Percentiles rank a stretch among this genome's conserved stretches.
These are phyloP conservation scores for Novymonas esmeraldas DNA, from an alignment of 208 protist genomes.

Conservation along the genomic window DNA sequence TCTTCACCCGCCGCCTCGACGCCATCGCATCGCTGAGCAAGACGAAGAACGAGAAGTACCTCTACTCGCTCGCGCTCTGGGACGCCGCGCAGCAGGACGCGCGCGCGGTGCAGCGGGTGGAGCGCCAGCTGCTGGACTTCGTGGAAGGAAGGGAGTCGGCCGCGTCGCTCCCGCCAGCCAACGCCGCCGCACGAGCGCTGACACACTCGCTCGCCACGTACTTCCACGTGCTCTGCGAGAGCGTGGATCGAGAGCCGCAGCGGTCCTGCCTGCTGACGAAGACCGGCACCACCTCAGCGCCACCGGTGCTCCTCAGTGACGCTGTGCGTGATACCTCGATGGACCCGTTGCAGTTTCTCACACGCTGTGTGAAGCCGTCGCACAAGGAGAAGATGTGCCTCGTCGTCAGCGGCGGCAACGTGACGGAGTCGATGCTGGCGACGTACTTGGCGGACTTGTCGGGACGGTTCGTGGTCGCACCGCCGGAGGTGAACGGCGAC, in stretches of 20 bases:
- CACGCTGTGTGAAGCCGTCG: conserved; percentile 22
- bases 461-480: conserved; percentile 52
- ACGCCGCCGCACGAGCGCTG: conserved; percentile 45
- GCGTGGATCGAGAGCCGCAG: conserved; percentile 54
- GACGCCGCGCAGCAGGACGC: conserved; percentile 24
- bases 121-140: conserved; percentile 55
- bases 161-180: conserved; percentile 46
- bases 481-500: conserved; percentile 33
- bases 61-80: conserved; percentile 76
- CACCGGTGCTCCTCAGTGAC: conserved; percentile 41
- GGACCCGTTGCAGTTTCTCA: conserved; percentile 35
- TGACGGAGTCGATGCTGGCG: conserved; percentile 38
- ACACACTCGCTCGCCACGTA: conserved; percentile 63
- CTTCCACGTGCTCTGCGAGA: conserved; percentile 60
- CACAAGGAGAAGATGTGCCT: conserved; percentile 38
- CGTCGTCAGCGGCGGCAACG: conserved; percentile 34
- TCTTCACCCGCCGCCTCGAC: conserved; percentile 29
- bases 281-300: conserved; percentile 39
- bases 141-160: conserved; percentile 29
- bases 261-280: conserved; percentile 58
- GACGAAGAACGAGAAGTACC: conserved; percentile 33
- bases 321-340: conserved; percentile 28
- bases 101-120: conserved; percentile 34
- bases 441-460: conserved; percentile 41
- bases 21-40: conserved; percentile 25